Conservation (phyloP, 2,329 filamentous ascomycete genomes). For the Hymenoscyphus scutula region DNA sequence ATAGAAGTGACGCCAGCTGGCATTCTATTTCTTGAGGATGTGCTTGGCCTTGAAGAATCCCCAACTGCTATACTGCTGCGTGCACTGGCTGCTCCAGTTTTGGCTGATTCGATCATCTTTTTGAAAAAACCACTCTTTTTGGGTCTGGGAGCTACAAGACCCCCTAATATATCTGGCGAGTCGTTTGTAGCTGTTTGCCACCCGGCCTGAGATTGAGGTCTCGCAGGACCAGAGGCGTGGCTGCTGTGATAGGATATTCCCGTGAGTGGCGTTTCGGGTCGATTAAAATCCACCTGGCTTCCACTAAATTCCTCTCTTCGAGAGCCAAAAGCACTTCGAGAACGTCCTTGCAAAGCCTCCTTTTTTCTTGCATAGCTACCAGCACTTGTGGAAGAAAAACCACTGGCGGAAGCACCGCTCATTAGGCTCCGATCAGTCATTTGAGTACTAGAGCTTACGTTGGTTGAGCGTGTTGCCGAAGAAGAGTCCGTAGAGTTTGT, state of each 20-base stretch:
- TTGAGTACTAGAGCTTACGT: constrained; percentile 67
- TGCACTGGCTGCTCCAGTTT: constrained; percentile 87
- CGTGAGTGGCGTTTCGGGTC: constrained; percentile 65
- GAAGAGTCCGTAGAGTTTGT: constrained; percentile 81
- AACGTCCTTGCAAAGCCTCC: constrained; percentile 45
- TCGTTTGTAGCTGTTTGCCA: constrained; percentile 54
- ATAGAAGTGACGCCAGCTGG: constrained; percentile 47
- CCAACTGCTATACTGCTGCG: constrained; percentile 77
- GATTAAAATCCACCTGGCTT: constrained; percentile 41
- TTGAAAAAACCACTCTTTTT: constrained; percentile 92
- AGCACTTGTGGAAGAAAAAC: constrained; percentile 90
- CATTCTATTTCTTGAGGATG: constrained; percentile 29
- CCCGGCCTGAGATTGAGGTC: constrained; percentile 63
- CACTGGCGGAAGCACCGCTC: constrained; percentile 89
- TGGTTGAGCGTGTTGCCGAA: constrained; percentile 65
- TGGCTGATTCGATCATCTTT: constrained; percentile 90
- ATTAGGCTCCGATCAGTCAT: constrained; percentile 83
- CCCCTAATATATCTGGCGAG: constrained; percentile 71
- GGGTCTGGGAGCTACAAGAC: constrained; percentile 70
- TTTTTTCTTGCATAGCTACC: constrained; percentile 85
- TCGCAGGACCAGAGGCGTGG: constrained; percentile 56
- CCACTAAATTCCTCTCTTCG: constrained; percentile 45
- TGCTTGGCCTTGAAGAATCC: constrained; percentile 41
- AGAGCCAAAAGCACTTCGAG: constrained; percentile 64
- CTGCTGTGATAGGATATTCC: constrained; percentile 90